Base-by-base conservation (phyloP, 75 land plant species). In the Adiantum capillusveneris region DNA sequence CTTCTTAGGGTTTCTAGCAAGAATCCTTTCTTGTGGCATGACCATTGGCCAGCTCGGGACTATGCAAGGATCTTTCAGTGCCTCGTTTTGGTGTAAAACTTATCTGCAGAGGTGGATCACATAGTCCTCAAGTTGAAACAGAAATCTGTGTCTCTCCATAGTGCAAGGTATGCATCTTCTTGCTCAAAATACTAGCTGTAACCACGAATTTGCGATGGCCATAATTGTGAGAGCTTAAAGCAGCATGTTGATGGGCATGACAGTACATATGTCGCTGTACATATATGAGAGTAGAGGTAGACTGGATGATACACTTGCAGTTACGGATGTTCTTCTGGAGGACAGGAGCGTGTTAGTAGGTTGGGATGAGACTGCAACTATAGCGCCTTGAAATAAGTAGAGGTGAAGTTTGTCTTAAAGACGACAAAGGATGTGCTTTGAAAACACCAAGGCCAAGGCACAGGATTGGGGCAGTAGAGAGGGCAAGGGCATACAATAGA, bases 291-390 rank as follows among this genome's bases (percentile, higher is more conserved):
- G 70, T 92, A 13, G 97, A 92, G 63, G 82, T 74, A 46, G 97
- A 92, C 26, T 92, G 97, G 97, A 84, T 78, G 84, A 82, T 92
- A 22, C 97, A 92, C 78, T 92, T 52, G 97, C 93, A 0, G 79
- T 91, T 25, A 88, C 97, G 0, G 94, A 84, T 57, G 76, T 57
- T 55, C 78, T 87, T 19, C 78, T 91, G 50, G 79, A 84, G 17
- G 86, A 88, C 42, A 22, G 27, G n/a, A 61, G 79, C 0, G 60
- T 88, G 5, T 51, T 88, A 53, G 67, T 37, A 34, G 94, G 97
- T 0, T 92, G 97, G 97, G 80, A 74, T 18, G 74, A 78, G n/a
- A n/a, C n/a, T n/a, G n/a, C n/a, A n/a, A n/a, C n/a, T n/a, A n/a
- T n/a, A n/a, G n/a, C n/a, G n/a, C n/a, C n/a, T n/a, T n/a, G n/a